These are phyloP conservation scores for Akebia trifoliata DNA, from an alignment of 164 flowering plant species.

Conservation along the genomic window DNA sequence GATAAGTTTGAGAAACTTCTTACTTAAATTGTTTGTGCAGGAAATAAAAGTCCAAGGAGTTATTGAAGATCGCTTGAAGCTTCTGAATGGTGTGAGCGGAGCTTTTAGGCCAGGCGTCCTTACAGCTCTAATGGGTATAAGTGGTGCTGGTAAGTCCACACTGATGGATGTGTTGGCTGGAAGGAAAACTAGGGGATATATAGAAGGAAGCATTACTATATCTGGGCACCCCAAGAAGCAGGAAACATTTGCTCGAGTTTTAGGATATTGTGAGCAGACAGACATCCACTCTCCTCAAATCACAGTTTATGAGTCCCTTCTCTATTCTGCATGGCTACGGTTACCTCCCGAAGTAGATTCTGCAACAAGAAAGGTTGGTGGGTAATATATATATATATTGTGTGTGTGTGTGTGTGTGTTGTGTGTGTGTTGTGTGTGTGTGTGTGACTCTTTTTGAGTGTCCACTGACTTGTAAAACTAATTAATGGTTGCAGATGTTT, in stretches of 20 bases:
- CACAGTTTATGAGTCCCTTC: slow-evolving; percentile 42
- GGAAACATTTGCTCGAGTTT: slow-evolving; percentile 45
- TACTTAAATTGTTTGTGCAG: slow-evolving; percentile 20
- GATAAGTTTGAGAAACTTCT: not conserved
- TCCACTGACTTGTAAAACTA: not conserved
- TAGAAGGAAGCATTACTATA: slow-evolving; percentile 35
- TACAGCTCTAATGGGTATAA: slow-evolving; percentile 54
- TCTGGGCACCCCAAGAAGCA: slow-evolving; percentile 45
- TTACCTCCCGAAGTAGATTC: slow-evolving; percentile 36
- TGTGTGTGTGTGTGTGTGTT: too few species aligned
- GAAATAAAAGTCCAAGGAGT: slow-evolving; percentile 55
- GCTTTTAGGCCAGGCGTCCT: slow-evolving; percentile 53
- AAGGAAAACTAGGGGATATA: slow-evolving; percentile 45
- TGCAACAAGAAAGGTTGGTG: slow-evolving; percentile 34
- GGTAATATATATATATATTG: not conserved
- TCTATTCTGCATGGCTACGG: slow-evolving; percentile 53
- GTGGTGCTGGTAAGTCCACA: slow-evolving; percentile 57
- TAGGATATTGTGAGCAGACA: slow-evolving; percentile 54
- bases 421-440: too few species aligned
- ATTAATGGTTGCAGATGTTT: slow-evolving; percentile 31
- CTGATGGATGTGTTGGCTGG: slow-evolving; percentile 52
- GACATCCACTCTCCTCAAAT: slow-evolving; percentile 54
- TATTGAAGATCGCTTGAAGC: slow-evolving; percentile 32
- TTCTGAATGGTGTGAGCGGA: slow-evolving; percentile 43
- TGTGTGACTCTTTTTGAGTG: not conserved